Percentiles rank a stretch among this genome's conserved stretches.
These are phyloP conservation scores for Hypoxylon cercidicola DNA, from an alignment of 495 filamentous ascomycete genomes.

Conservation along the genomic window DNA sequence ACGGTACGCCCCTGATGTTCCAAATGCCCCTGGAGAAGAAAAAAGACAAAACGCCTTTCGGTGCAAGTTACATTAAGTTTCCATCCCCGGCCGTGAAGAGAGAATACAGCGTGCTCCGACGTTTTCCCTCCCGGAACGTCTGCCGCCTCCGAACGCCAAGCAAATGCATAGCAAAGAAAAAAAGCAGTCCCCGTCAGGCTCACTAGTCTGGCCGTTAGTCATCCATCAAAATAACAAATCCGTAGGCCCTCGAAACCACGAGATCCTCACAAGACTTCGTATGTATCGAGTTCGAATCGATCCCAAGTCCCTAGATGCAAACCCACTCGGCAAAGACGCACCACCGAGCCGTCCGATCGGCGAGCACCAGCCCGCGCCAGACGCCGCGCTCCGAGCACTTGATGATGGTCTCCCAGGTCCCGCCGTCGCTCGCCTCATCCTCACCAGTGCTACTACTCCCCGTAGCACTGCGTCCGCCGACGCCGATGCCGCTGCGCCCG, in stretches of 20 bases:
- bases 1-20: background rate
- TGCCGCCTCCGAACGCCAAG: conserved; percentile 22
- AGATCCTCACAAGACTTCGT: no score
- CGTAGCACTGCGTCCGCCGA: conserved; percentile 55
- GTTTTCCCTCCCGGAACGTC: conserved; percentile 15
- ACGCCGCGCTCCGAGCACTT: conserved; percentile 92
- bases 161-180: conserved; percentile 17
- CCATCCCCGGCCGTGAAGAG: conserved; percentile 20
- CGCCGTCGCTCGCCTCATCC: conserved; percentile 75
- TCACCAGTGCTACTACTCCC: conserved; percentile 42
- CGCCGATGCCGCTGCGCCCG: conserved; percentile 49
- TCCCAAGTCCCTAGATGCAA: no score
- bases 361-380: conserved; percentile 93
- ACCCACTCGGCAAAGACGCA: conserved; percentile 99
- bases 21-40: conserved; percentile 7
- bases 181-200: background rate
- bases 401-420: conserved; percentile 96
- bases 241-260: no score
- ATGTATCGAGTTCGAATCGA: background rate
- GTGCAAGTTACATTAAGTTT: conserved; percentile 19
- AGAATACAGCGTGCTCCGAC: background rate
- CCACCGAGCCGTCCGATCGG: conserved; percentile 95
- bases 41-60: conserved; percentile 24
- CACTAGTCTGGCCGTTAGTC: no score
- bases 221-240: no score